These are phyloP conservation scores for Solanum chacoense DNA, from an alignment of 305 asterid genomes.

Conservation along the genomic window DNA sequence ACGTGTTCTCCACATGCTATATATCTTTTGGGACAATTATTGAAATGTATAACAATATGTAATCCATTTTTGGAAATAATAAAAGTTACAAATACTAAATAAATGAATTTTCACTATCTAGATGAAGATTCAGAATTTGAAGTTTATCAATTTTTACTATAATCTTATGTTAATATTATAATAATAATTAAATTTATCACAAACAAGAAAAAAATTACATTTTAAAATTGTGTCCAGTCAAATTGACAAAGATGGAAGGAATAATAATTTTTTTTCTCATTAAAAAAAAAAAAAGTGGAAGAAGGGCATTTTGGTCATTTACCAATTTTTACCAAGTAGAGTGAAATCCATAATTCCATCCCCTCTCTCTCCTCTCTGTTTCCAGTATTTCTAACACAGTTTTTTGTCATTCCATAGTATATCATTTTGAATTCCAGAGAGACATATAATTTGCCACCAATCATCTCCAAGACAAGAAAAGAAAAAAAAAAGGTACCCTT, in stretches of 20 bases:
- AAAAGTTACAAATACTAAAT: not conserved
- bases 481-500: not conserved
- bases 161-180: not conserved
- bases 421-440: constrained; percentile 1
- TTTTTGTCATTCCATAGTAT: not conserved
- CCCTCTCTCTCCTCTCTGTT: not conserved
- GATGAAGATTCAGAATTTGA: not conserved
- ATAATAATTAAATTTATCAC: not conserved
- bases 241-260: not conserved
- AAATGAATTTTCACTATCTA: not conserved
- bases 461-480: not conserved
- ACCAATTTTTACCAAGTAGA: not conserved
- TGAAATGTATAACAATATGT: not conserved
- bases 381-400: not conserved
- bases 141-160: not conserved
- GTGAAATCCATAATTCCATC: not conserved
- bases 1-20: constrained; percentile 8
- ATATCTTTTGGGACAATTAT: not conserved
- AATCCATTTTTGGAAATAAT: not conserved
- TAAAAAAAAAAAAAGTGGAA: not conserved
- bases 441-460: not conserved
- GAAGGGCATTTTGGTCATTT: not conserved
- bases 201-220: not conserved
- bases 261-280: not conserved
- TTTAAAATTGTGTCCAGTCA: not conserved